Evolutionary conservation across 2,329 filamentous ascomycete genomes (phyloP).

Genomic region (Penicillium sp.): DNA sequence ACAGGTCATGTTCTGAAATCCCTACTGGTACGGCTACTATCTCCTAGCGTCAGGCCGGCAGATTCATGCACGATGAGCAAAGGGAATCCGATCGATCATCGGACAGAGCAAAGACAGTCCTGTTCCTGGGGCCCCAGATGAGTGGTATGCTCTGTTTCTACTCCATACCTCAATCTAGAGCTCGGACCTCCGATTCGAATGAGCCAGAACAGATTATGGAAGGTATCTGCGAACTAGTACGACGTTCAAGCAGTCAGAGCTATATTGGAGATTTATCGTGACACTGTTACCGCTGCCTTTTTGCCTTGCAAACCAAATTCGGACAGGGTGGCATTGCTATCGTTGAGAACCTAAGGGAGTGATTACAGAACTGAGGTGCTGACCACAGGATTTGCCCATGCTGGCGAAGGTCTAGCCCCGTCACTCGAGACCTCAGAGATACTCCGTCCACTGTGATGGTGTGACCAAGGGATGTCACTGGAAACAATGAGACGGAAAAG

Average conservation of each 20-base stretch:
- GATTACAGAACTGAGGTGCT: not conserved
- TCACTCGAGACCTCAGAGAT: not conserved
- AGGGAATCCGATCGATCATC: not conserved
- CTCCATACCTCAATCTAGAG: not conserved
- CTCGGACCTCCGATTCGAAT: not conserved
- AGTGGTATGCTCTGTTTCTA: not conserved
- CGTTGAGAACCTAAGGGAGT: not conserved
- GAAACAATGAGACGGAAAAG: not conserved
- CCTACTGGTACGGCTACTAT: not conserved
- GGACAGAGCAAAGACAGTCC: not conserved
- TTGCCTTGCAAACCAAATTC: not conserved
- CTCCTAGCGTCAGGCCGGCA: not conserved
- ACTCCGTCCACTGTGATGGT: not conserved
- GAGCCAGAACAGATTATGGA: not conserved
- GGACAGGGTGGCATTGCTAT: not conserved
- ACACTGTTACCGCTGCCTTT: not conserved
- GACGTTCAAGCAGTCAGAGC: not conserved
- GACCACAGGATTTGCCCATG: not conserved
- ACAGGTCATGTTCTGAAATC: not conserved
- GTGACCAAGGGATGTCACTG: not conserved
- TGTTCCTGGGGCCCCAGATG: not conserved
- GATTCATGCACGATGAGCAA: not conserved
- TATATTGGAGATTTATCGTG: not conserved
- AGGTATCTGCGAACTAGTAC: not conserved
- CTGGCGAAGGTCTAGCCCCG: not conserved